These are phyloP conservation scores for Trametes polyzona DNA, from an alignment of 1,284 basidiomycete species.

Conservation along the genomic window DNA sequence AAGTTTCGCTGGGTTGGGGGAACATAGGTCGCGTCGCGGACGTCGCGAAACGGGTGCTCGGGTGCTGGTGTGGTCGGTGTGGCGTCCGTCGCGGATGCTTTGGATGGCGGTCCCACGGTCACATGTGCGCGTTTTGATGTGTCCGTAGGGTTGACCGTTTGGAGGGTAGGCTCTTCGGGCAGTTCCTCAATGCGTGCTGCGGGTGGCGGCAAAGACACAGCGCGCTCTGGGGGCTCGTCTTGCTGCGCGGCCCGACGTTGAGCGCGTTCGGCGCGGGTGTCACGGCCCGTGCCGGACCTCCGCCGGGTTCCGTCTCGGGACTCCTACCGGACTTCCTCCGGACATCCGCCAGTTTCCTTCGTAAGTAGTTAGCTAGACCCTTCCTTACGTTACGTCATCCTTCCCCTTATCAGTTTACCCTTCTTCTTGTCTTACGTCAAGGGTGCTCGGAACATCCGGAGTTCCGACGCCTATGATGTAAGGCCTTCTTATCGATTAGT, in stretches of 20 bases:
- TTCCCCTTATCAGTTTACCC: too few relatives aligned
- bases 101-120: too few relatives aligned
- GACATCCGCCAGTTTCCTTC: too few relatives aligned
- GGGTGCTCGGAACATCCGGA: too few relatives aligned
- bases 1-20: slow-evolving; percentile 6
- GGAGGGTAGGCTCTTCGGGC: neutral
- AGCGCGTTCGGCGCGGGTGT: neutral
- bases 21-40: slow-evolving; percentile 6
- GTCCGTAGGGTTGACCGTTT: neutral
- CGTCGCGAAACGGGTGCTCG: slow-evolving; percentile 11
- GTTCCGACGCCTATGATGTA: too few relatives aligned
- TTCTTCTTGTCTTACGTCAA: too few relatives aligned
- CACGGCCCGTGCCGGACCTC: too few relatives aligned
- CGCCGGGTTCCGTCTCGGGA: too few relatives aligned
- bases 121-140: neutral
- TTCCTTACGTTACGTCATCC: too few relatives aligned
- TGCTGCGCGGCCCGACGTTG: neutral
- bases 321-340: too few relatives aligned
- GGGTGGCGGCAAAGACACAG: neutral
- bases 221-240: neutral
- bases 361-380: too few relatives aligned
- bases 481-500: too few relatives aligned
- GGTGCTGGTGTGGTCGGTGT: neutral
- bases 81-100: neutral
- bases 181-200: slow-evolving; percentile 2